Evolutionary conservation across 257 asterid species (phyloP).

Genomic region (Marsdenia floribunda): DNA sequence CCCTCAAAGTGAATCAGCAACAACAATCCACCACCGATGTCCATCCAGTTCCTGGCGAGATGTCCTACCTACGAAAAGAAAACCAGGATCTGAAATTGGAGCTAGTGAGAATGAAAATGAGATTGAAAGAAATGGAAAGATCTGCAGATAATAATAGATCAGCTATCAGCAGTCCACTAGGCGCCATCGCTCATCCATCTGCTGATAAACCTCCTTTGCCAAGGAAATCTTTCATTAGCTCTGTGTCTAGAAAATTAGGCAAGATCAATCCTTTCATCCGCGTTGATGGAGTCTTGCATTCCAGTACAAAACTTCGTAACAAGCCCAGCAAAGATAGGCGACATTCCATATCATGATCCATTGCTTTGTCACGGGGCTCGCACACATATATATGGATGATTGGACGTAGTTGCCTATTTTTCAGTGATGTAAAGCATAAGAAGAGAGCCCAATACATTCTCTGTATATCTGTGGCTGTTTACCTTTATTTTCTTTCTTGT

Average conservation of each 20-base stretch:
- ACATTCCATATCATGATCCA: constrained; percentile 62
- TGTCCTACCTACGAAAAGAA: constrained; percentile 42
- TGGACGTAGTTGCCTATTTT: not conserved
- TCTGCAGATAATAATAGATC: constrained; percentile 21
- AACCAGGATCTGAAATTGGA: constrained; percentile 70
- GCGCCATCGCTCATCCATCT: constrained; percentile 20
- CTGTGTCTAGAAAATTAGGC: constrained; percentile 56
- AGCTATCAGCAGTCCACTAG: constrained; percentile 30
- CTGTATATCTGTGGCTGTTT: constrained; percentile 12
- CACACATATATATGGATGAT: not conserved
- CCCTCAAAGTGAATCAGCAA: constrained; percentile 24
- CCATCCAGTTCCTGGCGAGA: constrained; percentile 33
- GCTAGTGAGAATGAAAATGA: constrained; percentile 48
- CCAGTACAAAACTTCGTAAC: constrained; percentile 36
- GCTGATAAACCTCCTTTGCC: constrained; percentile 63
- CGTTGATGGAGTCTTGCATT: constrained; percentile 39
- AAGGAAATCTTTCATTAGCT: constrained; percentile 59
- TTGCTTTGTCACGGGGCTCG: constrained; percentile 10
- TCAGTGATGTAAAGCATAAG: not conserved
- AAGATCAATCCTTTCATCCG: constrained; percentile 39
- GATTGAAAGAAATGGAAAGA: constrained; percentile 51
- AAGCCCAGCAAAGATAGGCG: constrained; percentile 59
- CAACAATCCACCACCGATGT: constrained; percentile 9
- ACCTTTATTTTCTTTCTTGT: not conserved
- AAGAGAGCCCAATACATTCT: not conserved